Percentiles rank a stretch among this genome's conserved stretches.
Evolutionary conservation across 192 early-diverging fungal species (phyloP).

Genomic region (Mycoemilia scoparia): DNA sequence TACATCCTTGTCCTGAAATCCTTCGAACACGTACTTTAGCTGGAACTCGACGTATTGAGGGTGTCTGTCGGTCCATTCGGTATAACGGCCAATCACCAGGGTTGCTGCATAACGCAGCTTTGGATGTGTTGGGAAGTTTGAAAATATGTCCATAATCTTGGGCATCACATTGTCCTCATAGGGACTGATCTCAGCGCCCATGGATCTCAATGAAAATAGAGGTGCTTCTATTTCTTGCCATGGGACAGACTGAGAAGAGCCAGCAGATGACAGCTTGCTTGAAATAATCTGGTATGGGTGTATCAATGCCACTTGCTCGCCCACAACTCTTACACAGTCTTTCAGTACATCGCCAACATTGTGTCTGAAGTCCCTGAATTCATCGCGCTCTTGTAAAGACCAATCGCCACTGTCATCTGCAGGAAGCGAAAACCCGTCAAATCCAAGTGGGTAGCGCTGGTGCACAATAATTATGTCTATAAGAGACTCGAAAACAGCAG

Average conservation of each 20-base stretch:
- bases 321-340: constrained; percentile 73
- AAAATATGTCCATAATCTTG: constrained; percentile 78
- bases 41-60: constrained; percentile 85
- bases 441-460: constrained; percentile 55
- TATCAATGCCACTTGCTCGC: constrained; percentile 49
- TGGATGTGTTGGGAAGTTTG: constrained; percentile 73
- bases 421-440: no score
- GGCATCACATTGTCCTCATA: constrained; percentile 64
- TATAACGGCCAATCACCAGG: constrained; percentile 88
- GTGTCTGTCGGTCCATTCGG: constrained; percentile 77
- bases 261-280: constrained; percentile 6
- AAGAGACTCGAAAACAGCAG: constrained; percentile 47
- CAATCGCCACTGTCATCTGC: constrained; percentile 34
- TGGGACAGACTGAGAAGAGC: constrained; percentile 12
- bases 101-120: constrained; percentile 93
- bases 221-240: constrained; percentile 96
- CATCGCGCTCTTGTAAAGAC: constrained; percentile 82
- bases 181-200: constrained; percentile 66
- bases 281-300: constrained; percentile 42
- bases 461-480: constrained; percentile 76
- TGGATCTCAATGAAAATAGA: constrained; percentile 78
- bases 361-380: constrained; percentile 93
- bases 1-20: constrained; percentile 73
- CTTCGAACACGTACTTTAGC: constrained; percentile 73
- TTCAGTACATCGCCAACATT: constrained; percentile 93